phyloP scores from a whole-genome alignment of 2,329 filamentous ascomycete species.

The Fonsecaea multimorphosa region DNA sequence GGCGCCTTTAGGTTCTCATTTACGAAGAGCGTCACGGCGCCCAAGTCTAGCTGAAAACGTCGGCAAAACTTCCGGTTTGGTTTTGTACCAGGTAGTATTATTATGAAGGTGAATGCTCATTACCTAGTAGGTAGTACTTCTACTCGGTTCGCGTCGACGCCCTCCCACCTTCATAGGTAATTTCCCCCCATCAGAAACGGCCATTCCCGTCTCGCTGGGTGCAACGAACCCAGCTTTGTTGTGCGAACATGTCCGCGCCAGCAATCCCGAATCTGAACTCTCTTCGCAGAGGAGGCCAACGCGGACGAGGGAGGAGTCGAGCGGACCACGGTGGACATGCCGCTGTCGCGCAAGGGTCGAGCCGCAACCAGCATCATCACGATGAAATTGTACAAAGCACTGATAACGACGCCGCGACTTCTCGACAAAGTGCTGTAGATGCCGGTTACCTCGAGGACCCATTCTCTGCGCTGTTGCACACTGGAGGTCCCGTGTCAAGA shows the following conservation, averaged over 20 bases:
- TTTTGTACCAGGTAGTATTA: no score
- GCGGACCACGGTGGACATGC: constrained; percentile 48
- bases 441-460: constrained; percentile 83
- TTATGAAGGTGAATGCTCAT: no score
- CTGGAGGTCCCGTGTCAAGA: constrained; percentile 58
- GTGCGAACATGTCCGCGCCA: constrained; percentile 66
- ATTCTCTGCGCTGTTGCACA: constrained; percentile 64
- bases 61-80: background rate
- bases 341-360: constrained; percentile 36
- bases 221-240: background rate
- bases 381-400: constrained; percentile 85
- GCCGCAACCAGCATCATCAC: constrained; percentile 32
- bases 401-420: constrained; percentile 88
- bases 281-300: constrained; percentile 59
- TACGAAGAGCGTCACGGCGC: background rate
- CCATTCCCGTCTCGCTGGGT: background rate
- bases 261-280: constrained; percentile 80
- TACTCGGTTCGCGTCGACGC: no score
- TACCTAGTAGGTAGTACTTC: no score
- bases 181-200: background rate
- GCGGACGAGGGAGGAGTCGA: constrained; percentile 57
- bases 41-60: background rate
- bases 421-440: constrained; percentile 84
- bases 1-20: background rate
- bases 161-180: background rate